Evolutionary conservation across 148 eudicot genomes (phyloP).

Genomic region (Spergularia marina): DNA sequence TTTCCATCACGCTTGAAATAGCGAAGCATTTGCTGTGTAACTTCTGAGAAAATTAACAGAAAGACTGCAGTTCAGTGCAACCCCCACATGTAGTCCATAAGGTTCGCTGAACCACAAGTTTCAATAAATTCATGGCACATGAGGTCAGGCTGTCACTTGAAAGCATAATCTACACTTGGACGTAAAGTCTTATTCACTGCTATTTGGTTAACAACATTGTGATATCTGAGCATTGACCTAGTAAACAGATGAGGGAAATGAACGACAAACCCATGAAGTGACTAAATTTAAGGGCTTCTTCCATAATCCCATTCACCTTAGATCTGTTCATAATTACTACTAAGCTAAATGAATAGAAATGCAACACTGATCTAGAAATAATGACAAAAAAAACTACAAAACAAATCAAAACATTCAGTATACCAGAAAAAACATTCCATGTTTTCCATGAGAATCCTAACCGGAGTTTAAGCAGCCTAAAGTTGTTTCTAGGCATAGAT

Average conservation of each 20-base stretch:
- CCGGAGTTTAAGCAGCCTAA: neutral
- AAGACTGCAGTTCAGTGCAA: neutral
- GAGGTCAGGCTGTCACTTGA: neutral
- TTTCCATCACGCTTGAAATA: conserved; percentile 37
- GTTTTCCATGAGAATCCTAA: neutral
- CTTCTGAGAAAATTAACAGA: conserved; percentile 37
- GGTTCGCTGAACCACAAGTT: neutral
- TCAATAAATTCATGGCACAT: neutral
- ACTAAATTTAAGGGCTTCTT: neutral
- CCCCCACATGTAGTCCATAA: neutral
- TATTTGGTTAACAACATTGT: neutral
- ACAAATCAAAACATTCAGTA: neutral
- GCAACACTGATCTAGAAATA: neutral
- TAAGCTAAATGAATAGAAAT: neutral
- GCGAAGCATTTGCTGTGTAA: conserved; percentile 51
- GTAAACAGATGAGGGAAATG: neutral
- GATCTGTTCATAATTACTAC: neutral
- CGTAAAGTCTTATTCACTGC: neutral
- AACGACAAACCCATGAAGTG: neutral
- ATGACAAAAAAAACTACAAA: neutral
- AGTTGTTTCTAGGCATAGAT: neutral
- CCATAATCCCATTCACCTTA: too few relatives aligned
- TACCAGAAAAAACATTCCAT: neutral
- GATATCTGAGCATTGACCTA: neutral
- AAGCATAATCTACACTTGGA: neutral